Evolutionary conservation across 306 rosid species (phyloP).

Genomic region (Prunus salicina): DNA sequence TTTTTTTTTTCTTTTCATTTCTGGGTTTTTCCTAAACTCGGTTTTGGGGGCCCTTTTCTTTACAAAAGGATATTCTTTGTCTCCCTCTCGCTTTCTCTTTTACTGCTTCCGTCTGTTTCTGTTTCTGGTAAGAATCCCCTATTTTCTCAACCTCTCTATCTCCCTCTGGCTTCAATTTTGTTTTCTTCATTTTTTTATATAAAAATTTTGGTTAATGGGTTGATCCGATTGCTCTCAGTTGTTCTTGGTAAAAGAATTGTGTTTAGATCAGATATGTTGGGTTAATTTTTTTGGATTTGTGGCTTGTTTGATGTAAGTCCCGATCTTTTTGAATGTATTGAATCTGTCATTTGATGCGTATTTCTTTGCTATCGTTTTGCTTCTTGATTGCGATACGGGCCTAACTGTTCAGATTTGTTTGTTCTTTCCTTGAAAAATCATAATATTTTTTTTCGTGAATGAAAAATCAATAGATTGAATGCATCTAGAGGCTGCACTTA

Average conservation of each 20-base stretch:
- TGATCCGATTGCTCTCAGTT: conserved; percentile 25
- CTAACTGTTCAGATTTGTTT: too few species aligned
- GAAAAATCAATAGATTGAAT: not conserved
- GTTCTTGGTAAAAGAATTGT: not conserved
- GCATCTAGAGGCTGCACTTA: conserved; percentile 15
- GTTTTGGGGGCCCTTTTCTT: conserved; percentile 44
- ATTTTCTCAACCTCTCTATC: not conserved
- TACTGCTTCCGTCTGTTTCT: conserved; percentile 18
- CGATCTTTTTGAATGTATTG: not conserved
- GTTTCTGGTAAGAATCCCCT: conserved; percentile 35
- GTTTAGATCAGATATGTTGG: not conserved
- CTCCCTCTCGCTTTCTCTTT: conserved; percentile 7
- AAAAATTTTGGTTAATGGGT: not conserved
- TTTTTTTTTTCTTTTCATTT: not conserved
- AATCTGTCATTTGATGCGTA: not conserved
- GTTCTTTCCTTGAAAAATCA: too few species aligned
- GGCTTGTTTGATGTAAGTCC: not conserved
- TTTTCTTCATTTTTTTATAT: not conserved
- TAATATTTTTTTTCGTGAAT: too few species aligned
- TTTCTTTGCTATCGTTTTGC: not conserved
- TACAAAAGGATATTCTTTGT: conserved; percentile 38
- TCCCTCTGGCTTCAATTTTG: not conserved
- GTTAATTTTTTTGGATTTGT: not conserved
- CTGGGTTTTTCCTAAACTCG: conserved; percentile 25
- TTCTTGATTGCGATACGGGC: not conserved